A percentile compares a stretch with the other conserved stretches of the same genome.
Evolutionary conservation across 345 rosid species (phyloP).

Genomic region (Rhodamnia argentea): DNA sequence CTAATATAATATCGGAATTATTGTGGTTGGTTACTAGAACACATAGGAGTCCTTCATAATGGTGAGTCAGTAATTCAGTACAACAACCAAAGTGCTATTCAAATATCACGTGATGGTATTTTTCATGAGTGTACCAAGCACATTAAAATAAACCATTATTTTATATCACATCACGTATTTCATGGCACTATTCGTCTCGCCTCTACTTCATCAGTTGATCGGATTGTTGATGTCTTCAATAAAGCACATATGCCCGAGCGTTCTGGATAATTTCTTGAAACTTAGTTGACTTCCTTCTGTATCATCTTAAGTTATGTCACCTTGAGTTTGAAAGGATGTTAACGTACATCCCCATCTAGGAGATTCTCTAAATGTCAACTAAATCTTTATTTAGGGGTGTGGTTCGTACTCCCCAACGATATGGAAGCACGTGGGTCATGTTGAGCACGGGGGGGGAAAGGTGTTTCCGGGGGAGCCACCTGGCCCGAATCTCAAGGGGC

Average conservation of each 20-base stretch:
- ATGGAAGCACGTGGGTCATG: no score
- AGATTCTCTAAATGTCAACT: not conserved
- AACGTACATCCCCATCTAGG: not conserved
- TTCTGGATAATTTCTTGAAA: accelerated
- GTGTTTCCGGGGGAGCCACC: no score
- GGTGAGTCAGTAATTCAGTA: not conserved
- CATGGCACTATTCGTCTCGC: no score
- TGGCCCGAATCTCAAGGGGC: no score
- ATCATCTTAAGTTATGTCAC: not conserved
- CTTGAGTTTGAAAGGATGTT: not conserved
- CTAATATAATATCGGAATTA: not conserved
- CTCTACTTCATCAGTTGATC: no score
- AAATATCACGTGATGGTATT: not conserved
- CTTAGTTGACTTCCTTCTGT: not conserved
- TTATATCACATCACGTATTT: not conserved
- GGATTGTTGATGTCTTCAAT: no score
- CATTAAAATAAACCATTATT: not conserved
- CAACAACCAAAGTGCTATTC: not conserved
- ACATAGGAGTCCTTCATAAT: not conserved
- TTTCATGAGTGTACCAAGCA: not conserved
- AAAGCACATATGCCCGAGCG: no score
- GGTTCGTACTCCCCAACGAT: no score
- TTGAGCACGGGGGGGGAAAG: no score
- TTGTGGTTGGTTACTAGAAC: not conserved
- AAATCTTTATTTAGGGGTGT: not conserved